phyloP scores from a whole-genome alignment of 2,329 filamentous ascomycete species.

The Ophiocordyceps robertsii region DNA sequence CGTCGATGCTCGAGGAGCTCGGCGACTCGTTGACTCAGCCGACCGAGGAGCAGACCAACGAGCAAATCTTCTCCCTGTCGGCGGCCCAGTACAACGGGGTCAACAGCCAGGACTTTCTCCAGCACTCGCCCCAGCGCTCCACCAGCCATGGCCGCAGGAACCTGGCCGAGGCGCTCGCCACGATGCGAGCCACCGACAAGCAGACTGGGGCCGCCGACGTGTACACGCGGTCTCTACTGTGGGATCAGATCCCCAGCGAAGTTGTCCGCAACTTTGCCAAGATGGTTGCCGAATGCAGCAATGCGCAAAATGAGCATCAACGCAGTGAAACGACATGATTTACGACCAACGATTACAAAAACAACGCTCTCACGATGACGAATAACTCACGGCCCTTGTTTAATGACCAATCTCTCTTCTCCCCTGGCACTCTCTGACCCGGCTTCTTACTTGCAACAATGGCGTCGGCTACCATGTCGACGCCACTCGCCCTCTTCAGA shows the following conservation, averaged over 20 bases:
- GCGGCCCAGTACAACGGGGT: constrained; percentile 81
- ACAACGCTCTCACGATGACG: constrained; percentile 21
- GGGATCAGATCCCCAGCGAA: constrained; percentile 85
- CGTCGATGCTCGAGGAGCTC: constrained; percentile 52
- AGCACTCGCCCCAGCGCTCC: constrained; percentile 36
- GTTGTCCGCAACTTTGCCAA: constrained; percentile 87
- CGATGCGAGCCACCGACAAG: constrained; percentile 60
- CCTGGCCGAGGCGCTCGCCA: constrained; percentile 66
- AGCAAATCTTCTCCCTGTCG: constrained; percentile 78
- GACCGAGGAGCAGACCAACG: constrained; percentile 72
- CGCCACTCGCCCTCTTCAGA: not conserved
- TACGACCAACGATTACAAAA: constrained; percentile 21
- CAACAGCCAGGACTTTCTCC: constrained; percentile 50
- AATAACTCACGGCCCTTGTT: constrained; percentile 10
- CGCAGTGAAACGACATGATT: constrained; percentile 26
- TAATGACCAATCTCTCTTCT: constrained; percentile 16
- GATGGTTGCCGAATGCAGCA: constrained; percentile 69
- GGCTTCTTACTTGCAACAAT: constrained; percentile 1
- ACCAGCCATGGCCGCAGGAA: constrained; percentile 56
- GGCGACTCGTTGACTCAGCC: constrained; percentile 59
- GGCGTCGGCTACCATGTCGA: too few species aligned
- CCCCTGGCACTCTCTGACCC: constrained; percentile 11
- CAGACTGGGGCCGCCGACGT: constrained; percentile 65
- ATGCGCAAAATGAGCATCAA: constrained; percentile 27
- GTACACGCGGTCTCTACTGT: constrained; percentile 82